phyloP scores from a whole-genome alignment of 495 filamentous ascomycete genomes.

The Xylaria sp. region DNA sequence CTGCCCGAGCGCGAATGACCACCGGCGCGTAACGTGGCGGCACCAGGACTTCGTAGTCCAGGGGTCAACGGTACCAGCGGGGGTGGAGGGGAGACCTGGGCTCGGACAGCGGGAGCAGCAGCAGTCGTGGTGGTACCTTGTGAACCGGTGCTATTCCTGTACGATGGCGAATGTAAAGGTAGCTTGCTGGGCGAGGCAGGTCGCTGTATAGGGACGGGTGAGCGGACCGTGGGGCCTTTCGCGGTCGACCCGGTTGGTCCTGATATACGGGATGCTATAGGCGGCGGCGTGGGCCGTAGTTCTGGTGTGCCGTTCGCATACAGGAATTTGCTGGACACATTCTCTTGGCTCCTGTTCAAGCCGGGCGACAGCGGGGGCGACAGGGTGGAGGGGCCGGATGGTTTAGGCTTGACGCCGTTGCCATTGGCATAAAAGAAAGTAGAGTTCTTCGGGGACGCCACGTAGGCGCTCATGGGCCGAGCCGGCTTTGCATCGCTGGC shows the following conservation, averaged over 20 bases:
- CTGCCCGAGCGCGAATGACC: slow-evolving; percentile 43
- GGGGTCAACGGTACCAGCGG: slow-evolving; percentile 39
- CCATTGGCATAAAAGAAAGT: slow-evolving; percentile 67
- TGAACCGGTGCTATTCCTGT: slow-evolving; percentile 30
- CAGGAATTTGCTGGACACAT: slow-evolving; percentile 71
- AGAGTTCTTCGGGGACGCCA: slow-evolving; percentile 46
- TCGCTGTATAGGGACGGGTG: slow-evolving; percentile 40
- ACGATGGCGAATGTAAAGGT: slow-evolving; percentile 37
- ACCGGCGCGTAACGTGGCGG: slow-evolving; percentile 29
- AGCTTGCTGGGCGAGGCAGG: slow-evolving; percentile 54
- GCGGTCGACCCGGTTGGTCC: slow-evolving; percentile 54
- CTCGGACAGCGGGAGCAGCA: slow-evolving; percentile 17
- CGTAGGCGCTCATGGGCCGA: slow-evolving; percentile 40
- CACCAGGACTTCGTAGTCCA: slow-evolving; percentile 34
- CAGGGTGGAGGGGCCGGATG: slow-evolving; percentile 37
- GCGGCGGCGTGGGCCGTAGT: slow-evolving; percentile 43
- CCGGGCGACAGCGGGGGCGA: slow-evolving; percentile 41
- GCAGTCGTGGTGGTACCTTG: not conserved
- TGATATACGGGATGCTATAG: slow-evolving; percentile 37
- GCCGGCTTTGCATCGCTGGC: slow-evolving; percentile 69
- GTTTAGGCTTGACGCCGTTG: slow-evolving; percentile 38
- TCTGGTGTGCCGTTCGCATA: slow-evolving; percentile 68
- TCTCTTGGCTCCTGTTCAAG: slow-evolving; percentile 42
- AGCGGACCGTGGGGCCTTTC: slow-evolving; percentile 41
- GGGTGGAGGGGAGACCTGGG: slow-evolving; percentile 29